phyloP scores from a whole-genome alignment of 176 grass and related monocot genomes.

The Hyparrhenia diplandra region DNA sequence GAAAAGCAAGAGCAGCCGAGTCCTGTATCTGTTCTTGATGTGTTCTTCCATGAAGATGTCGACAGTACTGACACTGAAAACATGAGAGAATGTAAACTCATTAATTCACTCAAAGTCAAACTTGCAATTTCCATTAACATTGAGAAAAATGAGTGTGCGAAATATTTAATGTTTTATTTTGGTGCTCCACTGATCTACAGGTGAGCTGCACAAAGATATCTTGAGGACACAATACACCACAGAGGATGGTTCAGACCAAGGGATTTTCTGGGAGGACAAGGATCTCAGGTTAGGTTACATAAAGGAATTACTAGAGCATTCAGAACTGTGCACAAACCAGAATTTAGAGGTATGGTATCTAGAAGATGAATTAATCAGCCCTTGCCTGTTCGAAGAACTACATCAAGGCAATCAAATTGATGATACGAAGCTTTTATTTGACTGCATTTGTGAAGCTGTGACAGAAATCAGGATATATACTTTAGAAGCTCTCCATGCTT shows the following conservation, averaged over 20 bases:
- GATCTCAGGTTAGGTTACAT: constrained; percentile 42
- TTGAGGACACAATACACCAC: not conserved
- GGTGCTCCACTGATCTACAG: constrained; percentile 31
- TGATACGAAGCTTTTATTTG: constrained; percentile 53
- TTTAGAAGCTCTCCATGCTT: constrained; percentile 24
- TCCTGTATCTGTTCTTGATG: constrained; percentile 49
- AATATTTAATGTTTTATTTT: constrained; percentile 17
- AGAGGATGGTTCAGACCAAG: constrained; percentile 10
- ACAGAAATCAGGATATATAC: constrained; percentile 36
- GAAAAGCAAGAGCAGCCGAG: constrained; percentile 54
- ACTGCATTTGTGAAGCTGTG: constrained; percentile 57
- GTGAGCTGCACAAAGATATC: constrained; percentile 23
- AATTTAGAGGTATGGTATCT: constrained; percentile 49
- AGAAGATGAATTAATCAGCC: constrained; percentile 51
- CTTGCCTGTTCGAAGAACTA: constrained; percentile 57
- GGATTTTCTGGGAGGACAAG: constrained; percentile 34
- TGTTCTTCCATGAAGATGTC: constrained; percentile 37
- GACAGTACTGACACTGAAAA: constrained; percentile 6
- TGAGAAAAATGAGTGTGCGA: not conserved
- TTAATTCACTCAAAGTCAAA: not conserved
- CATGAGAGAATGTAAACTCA: constrained; percentile 35
- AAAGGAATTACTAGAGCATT: constrained; percentile 44
- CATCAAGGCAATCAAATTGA: constrained; percentile 23
- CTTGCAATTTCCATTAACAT: constrained; percentile 1
- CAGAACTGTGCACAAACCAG: constrained; percentile 39